These are phyloP conservation scores for Hypoxylon fuscum DNA, from an alignment of 495 filamentous ascomycete species.

Conservation along the genomic window DNA sequence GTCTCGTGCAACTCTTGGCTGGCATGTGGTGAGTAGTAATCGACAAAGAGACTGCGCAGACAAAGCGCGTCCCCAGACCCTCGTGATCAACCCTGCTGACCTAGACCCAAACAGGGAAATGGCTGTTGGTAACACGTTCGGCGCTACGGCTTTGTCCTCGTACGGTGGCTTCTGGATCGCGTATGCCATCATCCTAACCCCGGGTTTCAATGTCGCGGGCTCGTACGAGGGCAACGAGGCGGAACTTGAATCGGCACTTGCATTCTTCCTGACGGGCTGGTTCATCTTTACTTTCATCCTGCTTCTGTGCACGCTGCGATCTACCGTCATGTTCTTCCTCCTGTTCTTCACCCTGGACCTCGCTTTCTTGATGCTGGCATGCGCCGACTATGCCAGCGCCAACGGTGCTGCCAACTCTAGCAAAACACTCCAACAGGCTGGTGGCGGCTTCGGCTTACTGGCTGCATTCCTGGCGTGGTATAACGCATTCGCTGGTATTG, in stretches of 20 bases:
- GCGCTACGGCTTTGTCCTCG: conserved; percentile 94
- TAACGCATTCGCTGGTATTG: conserved; percentile 94
- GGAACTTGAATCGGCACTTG: conserved; percentile 73
- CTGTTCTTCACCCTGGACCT: conserved; percentile 95
- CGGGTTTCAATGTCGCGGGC: conserved; percentile 70
- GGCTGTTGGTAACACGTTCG: conserved; percentile 97
- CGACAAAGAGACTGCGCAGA: neutral
- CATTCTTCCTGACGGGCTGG: conserved; percentile 91
- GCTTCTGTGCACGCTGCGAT: conserved; percentile 87
- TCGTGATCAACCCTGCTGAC: conserved; percentile 5
- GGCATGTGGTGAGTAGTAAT: conserved; percentile 92
- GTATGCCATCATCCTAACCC: conserved; percentile 88
- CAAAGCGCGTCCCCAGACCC: neutral
- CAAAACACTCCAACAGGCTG: conserved; percentile 71
- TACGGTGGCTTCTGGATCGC: conserved; percentile 98
- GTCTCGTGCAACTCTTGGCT: conserved; percentile 89
- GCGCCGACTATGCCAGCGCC: conserved; percentile 68
- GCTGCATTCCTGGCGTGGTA: conserved; percentile 96
- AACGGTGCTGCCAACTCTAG: conserved; percentile 38
- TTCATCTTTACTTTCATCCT: conserved; percentile 97
- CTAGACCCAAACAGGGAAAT: conserved; percentile 78
- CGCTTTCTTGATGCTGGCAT: conserved; percentile 87
- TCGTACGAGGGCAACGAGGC: conserved; percentile 53
- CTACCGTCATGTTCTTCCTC: conserved; percentile 94
- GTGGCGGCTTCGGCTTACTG: conserved; percentile 86